These are phyloP conservation scores for Taiwanofungus camphoratus DNA, from an alignment of 1,284 basidiomycete species.

Conservation along the genomic window DNA sequence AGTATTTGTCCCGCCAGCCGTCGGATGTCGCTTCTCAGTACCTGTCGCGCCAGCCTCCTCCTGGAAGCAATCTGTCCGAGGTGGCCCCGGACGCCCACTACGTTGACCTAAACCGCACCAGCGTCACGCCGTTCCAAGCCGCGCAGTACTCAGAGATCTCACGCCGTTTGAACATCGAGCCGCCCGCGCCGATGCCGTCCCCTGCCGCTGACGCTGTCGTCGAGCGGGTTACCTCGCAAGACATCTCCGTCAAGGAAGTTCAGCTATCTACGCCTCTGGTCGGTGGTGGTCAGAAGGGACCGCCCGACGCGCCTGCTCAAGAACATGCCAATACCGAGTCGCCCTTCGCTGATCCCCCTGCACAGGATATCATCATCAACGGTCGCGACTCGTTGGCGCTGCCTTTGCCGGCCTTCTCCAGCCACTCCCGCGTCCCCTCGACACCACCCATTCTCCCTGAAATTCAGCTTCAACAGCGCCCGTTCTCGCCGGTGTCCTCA, in stretches of 20 bases:
- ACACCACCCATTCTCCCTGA: slow-evolving; percentile 50
- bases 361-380: too few relatives aligned
- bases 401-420: slow-evolving; percentile 32
- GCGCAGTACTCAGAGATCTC: slow-evolving; percentile 69
- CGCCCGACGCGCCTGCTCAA: too few relatives aligned
- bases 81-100: slow-evolving; percentile 37
- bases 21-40: slow-evolving; percentile 12
- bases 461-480: slow-evolving; percentile 31
- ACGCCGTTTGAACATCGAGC: slow-evolving; percentile 40
- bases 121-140: slow-evolving; percentile 68
- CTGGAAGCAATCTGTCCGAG: slow-evolving; percentile 1
- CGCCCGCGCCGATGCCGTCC: slow-evolving; percentile 29
- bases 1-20: slow-evolving; percentile 6
- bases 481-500: slow-evolving; percentile 33
- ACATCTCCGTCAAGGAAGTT: too few relatives aligned
- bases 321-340: background rate
- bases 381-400: slow-evolving; percentile 21
- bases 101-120: slow-evolving; percentile 56
- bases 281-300: too few relatives aligned
- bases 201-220: slow-evolving; percentile 3
- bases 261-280: too few relatives aligned
- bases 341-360: background rate
- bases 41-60: slow-evolving; percentile 8
- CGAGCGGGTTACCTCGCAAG: too few relatives aligned
- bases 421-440: slow-evolving; percentile 40